Percentiles rank a stretch among this genome's conserved stretches.
Conservation (phyloP, 257 asterid species). For the Coffea canephora region DNA sequence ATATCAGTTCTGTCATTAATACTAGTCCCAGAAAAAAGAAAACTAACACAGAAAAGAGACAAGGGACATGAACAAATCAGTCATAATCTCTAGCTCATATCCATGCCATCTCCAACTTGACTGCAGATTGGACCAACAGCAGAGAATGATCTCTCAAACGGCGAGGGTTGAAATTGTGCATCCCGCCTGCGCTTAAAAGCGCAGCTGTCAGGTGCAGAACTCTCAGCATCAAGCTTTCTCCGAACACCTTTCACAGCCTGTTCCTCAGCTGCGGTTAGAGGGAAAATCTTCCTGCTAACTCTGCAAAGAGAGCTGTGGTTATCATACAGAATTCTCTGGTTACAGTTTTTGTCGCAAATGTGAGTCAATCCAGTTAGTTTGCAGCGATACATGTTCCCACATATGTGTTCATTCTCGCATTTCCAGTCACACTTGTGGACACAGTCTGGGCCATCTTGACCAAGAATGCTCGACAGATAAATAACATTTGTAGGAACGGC, state of each 20-base stretch:
- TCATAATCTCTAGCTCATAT: slow-evolving; percentile 58
- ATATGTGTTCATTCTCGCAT: slow-evolving; percentile 80
- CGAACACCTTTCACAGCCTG: slow-evolving; percentile 88
- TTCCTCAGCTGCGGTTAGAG: slow-evolving; percentile 68
- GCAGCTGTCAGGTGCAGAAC: slow-evolving; percentile 57
- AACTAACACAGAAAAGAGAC: slow-evolving; percentile 27
- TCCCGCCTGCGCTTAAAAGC: slow-evolving; percentile 92
- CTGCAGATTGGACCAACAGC: slow-evolving; percentile 82
- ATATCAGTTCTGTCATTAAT: slow-evolving; percentile 40
- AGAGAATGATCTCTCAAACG: slow-evolving; percentile 83
- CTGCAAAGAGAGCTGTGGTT: slow-evolving; percentile 91
- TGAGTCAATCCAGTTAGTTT: slow-evolving; percentile 83
- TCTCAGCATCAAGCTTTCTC: slow-evolving; percentile 87
- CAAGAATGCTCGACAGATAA: slow-evolving; percentile 87
- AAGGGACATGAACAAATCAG: slow-evolving; percentile 33
- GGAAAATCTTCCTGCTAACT: slow-evolving; percentile 79
- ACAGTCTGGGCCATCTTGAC: slow-evolving; percentile 94
- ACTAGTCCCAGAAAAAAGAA: slow-evolving; percentile 35
- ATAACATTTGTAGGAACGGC: slow-evolving; percentile 80
- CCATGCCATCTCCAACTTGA: slow-evolving; percentile 93
- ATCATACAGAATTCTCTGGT: slow-evolving; percentile 89
- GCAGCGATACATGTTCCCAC: slow-evolving; percentile 96
- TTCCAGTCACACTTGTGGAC: slow-evolving; percentile 99
- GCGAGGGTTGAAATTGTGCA: slow-evolving; percentile 72
- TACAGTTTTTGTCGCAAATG: slow-evolving; percentile 98